phyloP scores from a whole-genome alignment of 495 filamentous ascomycete genomes.

The Geoglossum glabrum region DNA sequence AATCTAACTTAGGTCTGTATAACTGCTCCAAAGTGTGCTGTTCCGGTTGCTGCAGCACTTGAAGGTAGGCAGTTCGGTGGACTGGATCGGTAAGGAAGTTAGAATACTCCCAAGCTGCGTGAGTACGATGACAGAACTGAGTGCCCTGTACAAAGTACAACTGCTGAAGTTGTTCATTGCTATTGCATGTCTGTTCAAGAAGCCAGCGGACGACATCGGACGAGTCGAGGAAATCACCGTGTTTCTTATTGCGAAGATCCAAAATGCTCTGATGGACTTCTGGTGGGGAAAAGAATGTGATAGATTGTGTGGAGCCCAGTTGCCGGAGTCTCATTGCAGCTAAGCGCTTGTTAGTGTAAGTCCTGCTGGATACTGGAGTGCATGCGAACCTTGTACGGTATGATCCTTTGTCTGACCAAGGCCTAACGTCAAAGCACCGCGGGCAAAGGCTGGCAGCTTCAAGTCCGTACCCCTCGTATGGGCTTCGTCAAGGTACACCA shows the following conservation, averaged over 20 bases:
- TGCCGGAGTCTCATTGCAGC: constrained; percentile 28
- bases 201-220: constrained; percentile 37
- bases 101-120: constrained; percentile 13
- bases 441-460: constrained; percentile 36
- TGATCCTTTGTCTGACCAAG: constrained; percentile 47
- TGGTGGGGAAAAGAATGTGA: constrained; percentile 23
- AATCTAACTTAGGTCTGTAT: constrained; percentile 14
- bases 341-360: constrained; percentile 5
- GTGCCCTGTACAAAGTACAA: constrained; percentile 35
- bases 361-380: neutral
- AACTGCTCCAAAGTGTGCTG: constrained; percentile 24
- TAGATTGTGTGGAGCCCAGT: constrained; percentile 16
- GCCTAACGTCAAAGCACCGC: constrained; percentile 50
- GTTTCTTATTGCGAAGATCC: constrained; percentile 10
- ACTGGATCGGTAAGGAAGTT: constrained; percentile 13
- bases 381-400: constrained; percentile 42
- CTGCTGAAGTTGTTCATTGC: constrained; percentile 31
- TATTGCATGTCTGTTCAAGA: constrained; percentile 37
- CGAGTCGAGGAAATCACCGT: constrained; percentile 7
- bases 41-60: constrained; percentile 21
- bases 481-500: constrained; percentile 54
- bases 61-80: constrained; percentile 19
- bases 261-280: constrained; percentile 25
- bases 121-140: constrained; percentile 27
- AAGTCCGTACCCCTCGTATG: constrained; percentile 62